Base-by-base conservation (phyloP, 2,329 filamentous ascomycete genomes). In the Trichothecium sympodiale region DNA sequence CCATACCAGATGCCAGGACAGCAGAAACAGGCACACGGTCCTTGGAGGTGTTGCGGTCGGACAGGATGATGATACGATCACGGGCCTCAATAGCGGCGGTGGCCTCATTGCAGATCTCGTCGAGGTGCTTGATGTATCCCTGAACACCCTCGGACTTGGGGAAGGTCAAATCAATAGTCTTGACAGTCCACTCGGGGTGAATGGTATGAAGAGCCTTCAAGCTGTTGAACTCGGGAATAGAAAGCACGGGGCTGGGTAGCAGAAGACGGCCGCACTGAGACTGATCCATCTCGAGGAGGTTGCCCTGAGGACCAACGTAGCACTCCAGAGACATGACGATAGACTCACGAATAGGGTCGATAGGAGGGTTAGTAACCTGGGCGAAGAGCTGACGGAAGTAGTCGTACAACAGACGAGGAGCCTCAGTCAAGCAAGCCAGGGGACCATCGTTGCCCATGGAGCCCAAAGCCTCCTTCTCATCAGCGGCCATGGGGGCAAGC, bases 391-490 rank as follows among this genome's bases (percentile, higher is more conserved):
- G 85, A 43, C 89, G 80, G 80, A 96, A 96, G 65, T 96, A 96
- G 60, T 95, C 89, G 59, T 84, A 94, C 15, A 95, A 74, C 36
- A 94, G 69, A 47, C 88, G 83, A 47, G 89, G 87, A 43, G 88
- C 83, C 45, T 83, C 75, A n/a, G 89, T 83, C 55, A 96, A 69
- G 59, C 87, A 94, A 36, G 89, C 89, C 44, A 96, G 68, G 30
- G 89, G 89, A 31, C 84, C 85, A 66, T 96, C 89, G 55, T 96
- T 96, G 50, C 89, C 89, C 89, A 96, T 96, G 40, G 89, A 96
- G 29, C 89, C 89, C 36, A 96, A 72, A 30, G 89, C 89, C 60
- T 96, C 89, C 65, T 96, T 96, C 41, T 93, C 94, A 52, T 96
- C 89, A 17, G 87, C 87, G 39, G 87, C 89, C 89, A 96, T 96